Evolutionary conservation across 2,329 filamentous ascomycete genomes (phyloP), one percentile per base, ranked within the genome.

Genomic region (Hypomyces perniciosus): DNA sequence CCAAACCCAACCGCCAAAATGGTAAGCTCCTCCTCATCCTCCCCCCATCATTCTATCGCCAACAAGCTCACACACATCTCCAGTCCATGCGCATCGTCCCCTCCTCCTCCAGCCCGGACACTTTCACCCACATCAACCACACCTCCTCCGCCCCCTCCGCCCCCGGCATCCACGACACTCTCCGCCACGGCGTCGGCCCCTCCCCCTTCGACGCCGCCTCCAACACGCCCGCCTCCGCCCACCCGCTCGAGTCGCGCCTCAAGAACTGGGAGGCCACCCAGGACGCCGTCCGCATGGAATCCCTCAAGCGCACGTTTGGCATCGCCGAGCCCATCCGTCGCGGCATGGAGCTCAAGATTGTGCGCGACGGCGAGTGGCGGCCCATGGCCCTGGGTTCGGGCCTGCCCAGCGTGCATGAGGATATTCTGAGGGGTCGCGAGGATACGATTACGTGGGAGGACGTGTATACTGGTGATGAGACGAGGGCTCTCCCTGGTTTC

Each of bases 261-360:
- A 81, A 85, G 64, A 81, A 84, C 65, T 99, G 93, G 93, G 88
- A 92, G 71, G 78, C 85, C 52, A 96, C 91, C 39, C 92, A 96
- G 73, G 86, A 96, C 62, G 69, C 76, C 33, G 72, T 96, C 67
- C 93, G 95, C 72, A 93, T 96, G 88, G 84, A 91, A 73, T 79
- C 84, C 47, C 81, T 97, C 62, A 84, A 90, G 57, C 87, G 90
- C 59, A 85, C 89, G 43, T 97, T 90, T 69, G 93, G 93, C 58
- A 85, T 96, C 62, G 89, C 88, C 28, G 93, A 97, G 79, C 93
- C 93, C 3, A 84, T 97, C 62, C 84, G 90, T 51, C 83, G 92
- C 49, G 88, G 86, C 55, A 96, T 99, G 93, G 93, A 99, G 77
- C 78, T 96, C 68, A 88, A 90, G 80, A 92, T 95, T 66, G 84